These are phyloP conservation scores for Aspergillus ruber DNA, from an alignment of 2,329 filamentous ascomycete species.

Conservation along the genomic window DNA sequence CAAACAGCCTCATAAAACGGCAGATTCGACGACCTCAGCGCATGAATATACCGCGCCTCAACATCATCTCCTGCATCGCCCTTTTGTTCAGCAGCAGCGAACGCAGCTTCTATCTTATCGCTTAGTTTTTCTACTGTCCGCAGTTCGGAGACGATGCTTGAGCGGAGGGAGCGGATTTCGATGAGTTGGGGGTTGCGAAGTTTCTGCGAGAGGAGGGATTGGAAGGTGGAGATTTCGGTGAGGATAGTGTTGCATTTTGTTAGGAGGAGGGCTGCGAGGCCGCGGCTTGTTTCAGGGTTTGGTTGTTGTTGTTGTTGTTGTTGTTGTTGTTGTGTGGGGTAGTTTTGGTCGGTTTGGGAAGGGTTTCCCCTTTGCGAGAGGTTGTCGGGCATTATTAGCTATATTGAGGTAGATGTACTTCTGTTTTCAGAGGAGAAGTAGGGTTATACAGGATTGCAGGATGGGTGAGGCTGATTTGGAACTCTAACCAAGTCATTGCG, in stretches of 20 bases:
- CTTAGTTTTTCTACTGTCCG: slow-evolving; percentile 42
- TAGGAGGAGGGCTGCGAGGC: slow-evolving; percentile 27
- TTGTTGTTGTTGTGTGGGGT: background rate
- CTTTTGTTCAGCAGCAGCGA: slow-evolving; percentile 11
- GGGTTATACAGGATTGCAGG: background rate
- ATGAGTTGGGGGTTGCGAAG: slow-evolving; percentile 42
- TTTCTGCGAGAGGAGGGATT: slow-evolving; percentile 32
- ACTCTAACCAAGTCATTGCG: background rate
- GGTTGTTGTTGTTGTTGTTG: background rate
- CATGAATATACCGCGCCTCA: slow-evolving; percentile 43
- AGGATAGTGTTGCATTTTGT: slow-evolving; percentile 37
- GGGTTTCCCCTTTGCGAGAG: background rate
- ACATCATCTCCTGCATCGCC: slow-evolving; percentile 16
- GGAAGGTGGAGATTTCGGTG: slow-evolving; percentile 41
- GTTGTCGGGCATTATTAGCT: too few relatives aligned
- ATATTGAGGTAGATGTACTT: background rate
- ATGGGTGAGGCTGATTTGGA: background rate
- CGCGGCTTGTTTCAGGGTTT: slow-evolving; percentile 7
- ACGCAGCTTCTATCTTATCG: slow-evolving; percentile 15
- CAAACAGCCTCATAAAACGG: slow-evolving; percentile 60
- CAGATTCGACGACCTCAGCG: slow-evolving; percentile 59
- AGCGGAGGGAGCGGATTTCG: slow-evolving; percentile 46
- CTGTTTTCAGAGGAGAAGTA: background rate
- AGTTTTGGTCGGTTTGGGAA: background rate
- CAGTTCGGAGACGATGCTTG: slow-evolving; percentile 43